These are phyloP conservation scores for Sporisorium sorghi DNA, from an alignment of 1,284 basidiomycete species.

Conservation along the genomic window DNA sequence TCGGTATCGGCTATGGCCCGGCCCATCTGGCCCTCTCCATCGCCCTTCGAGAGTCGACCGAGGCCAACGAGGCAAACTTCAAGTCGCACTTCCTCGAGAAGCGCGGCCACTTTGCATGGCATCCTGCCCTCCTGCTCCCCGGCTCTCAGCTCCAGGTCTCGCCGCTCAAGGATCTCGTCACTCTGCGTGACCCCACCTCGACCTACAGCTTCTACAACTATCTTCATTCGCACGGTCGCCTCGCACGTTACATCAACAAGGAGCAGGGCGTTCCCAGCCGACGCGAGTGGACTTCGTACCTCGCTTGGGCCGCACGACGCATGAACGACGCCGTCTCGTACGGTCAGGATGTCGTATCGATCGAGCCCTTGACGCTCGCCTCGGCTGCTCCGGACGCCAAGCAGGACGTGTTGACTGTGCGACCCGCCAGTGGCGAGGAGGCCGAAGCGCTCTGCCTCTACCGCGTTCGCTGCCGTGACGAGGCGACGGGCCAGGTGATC, in stretches of 20 bases:
- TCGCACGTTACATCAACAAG: conserved; percentile 67
- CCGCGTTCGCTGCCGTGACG: conserved; percentile 41
- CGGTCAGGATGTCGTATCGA: conserved; percentile 57
- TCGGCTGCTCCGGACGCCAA: conserved; percentile 27
- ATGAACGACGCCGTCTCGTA: conserved; percentile 62
- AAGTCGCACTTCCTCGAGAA: conserved; percentile 62
- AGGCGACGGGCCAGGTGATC: conserved; percentile 25
- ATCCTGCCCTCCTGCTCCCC: conserved; percentile 65
- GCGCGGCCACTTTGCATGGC: conserved; percentile 67
- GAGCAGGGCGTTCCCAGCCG: conserved; percentile 64
- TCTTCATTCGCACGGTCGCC: conserved; percentile 62
- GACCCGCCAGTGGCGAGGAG: conserved; percentile 20
- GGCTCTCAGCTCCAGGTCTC: conserved; percentile 68
- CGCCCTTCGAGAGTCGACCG: conserved; percentile 60
- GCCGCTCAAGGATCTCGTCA: conserved; percentile 67
- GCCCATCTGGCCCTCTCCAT: conserved; percentile 67
- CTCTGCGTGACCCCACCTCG: conserved; percentile 68
- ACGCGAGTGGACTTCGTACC: conserved; percentile 68
- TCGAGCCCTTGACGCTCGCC: conserved; percentile 55
- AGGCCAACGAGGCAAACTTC: conserved; percentile 50
- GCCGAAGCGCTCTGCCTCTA: conserved; percentile 44
- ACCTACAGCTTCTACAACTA: conserved; percentile 67
- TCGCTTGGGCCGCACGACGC: conserved; percentile 64
- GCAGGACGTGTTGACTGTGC: conserved; percentile 33
- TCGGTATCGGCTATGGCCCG: conserved; percentile 67